Conservation (phyloP, 2,329 filamentous ascomycete genomes). For the Chrysosporium keratinophilum region DNA sequence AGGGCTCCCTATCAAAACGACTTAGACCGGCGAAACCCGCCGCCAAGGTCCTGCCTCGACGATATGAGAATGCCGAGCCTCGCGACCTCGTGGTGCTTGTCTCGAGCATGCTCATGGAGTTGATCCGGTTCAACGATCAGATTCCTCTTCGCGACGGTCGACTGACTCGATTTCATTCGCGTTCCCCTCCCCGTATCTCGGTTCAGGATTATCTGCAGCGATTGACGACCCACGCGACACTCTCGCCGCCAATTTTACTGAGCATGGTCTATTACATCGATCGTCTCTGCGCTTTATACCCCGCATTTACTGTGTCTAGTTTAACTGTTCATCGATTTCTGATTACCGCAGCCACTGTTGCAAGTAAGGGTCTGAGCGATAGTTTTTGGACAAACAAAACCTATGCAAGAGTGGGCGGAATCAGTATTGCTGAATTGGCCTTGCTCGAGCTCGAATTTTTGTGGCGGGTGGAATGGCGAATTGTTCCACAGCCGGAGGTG, state of each 20-base stretch:
- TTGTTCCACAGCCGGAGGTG: slow-evolving; percentile 89
- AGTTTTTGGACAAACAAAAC: slow-evolving; percentile 98
- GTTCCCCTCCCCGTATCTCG: slow-evolving; percentile 80
- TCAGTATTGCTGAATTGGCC: slow-evolving; percentile 80
- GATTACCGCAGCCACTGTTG: slow-evolving; percentile 90
- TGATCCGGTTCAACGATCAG: slow-evolving; percentile 85
- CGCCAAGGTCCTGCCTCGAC: slow-evolving; percentile 48
- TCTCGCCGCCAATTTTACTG: slow-evolving; percentile 85
- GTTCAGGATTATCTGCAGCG: slow-evolving; percentile 89
- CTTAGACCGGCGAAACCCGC: slow-evolving; percentile 36
- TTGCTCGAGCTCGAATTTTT: slow-evolving; percentile 88
- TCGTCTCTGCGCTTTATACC: slow-evolving; percentile 80
- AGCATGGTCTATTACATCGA: slow-evolving; percentile 99
- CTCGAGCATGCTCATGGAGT: slow-evolving; percentile 86
- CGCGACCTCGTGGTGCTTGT: slow-evolving; percentile 86
- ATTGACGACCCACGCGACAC: slow-evolving; percentile 82
- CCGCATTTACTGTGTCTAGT: slow-evolving; percentile 91
- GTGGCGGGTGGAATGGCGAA: slow-evolving; percentile 87
- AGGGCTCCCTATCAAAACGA: slow-evolving; percentile 37
- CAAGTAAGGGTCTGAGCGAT: slow-evolving; percentile 89
- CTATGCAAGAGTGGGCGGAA: slow-evolving; percentile 86
- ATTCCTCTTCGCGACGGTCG: slow-evolving; percentile 75
- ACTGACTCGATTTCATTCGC: slow-evolving; percentile 88
- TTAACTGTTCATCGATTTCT: slow-evolving; percentile 94
- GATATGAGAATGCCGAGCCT: slow-evolving; percentile 71